Base-by-base conservation (phyloP, 768 basidiomycete species). In the Naganishia friedmannii region DNA sequence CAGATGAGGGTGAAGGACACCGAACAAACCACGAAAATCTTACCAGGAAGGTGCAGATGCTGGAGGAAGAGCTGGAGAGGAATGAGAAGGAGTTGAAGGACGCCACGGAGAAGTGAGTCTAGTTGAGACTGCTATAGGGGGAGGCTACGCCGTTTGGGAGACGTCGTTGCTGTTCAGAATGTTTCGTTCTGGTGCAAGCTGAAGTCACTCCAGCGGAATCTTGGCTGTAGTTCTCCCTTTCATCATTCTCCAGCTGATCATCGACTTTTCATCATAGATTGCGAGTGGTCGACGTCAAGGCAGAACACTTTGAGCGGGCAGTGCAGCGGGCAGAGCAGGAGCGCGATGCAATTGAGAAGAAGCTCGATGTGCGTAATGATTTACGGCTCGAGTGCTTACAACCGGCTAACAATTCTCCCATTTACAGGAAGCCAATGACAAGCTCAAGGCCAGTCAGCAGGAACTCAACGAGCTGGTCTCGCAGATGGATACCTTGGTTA, bases 41-140 rank as follows among this genome's bases (percentile, higher is more conserved):
- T 68, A 73, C 77, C 37, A 85, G 95, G 73, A 99, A 98, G 85
- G 87, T 98, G 32, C 87, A 90, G 75, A 84, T 98, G 13, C 84
- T 98, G 46, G 95, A 98, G 83, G 93, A 95, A 78, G 95, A 99
- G 83, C 86, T 99, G 3, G 96, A 98, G 77, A 86, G 87, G 45
- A 89, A 95, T 12, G 96, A 99, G 85, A 94, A 93, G 87, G 93
- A 92, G 78, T 84, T 92, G 73, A 95, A 95, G 83, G 95, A 98
- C 77, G 94, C 92, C 0, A 89, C 90, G 34, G 96, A 97, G 83
- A 95, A 93, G 95, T 96, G 79, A 77, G 91, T 87, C n/a, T 42
- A 31, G 31, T 45, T 42, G 31, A 29, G 55, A 19, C 46, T n/a
- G 23, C 29, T 65, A 3, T 26, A 31, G 57, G 6, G n/a, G 8